These are phyloP conservation scores for Musa acuminata DNA, from an alignment of 176 grass and related monocot species.

Conservation along the genomic window DNA sequence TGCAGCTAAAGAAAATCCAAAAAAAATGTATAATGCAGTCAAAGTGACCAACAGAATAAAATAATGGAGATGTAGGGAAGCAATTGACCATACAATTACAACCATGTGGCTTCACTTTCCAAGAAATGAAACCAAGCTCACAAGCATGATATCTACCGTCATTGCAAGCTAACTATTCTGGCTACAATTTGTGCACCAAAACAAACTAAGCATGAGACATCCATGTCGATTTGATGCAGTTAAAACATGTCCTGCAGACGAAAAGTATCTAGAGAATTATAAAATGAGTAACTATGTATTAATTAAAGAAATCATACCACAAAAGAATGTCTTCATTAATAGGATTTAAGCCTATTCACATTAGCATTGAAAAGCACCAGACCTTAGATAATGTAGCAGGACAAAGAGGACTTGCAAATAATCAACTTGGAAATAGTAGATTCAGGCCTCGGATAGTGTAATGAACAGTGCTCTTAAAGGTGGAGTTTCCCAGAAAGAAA, in stretches of 20 bases:
- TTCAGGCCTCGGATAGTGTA: background rate
- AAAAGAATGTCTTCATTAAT: background rate
- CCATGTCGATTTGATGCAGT: background rate
- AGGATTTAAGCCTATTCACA: background rate
- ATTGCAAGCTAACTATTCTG: background rate
- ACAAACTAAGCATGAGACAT: background rate
- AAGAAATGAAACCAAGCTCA: too few relatives aligned
- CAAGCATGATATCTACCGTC: background rate
- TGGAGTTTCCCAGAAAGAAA: background rate
- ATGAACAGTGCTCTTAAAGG: background rate
- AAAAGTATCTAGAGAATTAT: background rate
- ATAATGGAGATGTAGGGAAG: background rate
- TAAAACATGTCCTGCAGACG: background rate
- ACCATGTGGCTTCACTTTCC: too few relatives aligned
- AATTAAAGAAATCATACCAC: background rate
- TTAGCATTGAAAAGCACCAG: background rate
- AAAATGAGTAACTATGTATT: background rate
- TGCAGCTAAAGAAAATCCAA: conserved; percentile 2
- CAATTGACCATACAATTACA: too few relatives aligned
- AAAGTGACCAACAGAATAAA: background rate
- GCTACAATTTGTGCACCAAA: background rate
- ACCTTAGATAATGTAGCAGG: background rate
- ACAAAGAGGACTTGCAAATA: background rate
- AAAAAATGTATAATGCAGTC: background rate
- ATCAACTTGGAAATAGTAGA: conserved; percentile 3